Evolutionary conservation across 768 basidiomycete species (phyloP).

Genomic region (Trametes villosa): DNA sequence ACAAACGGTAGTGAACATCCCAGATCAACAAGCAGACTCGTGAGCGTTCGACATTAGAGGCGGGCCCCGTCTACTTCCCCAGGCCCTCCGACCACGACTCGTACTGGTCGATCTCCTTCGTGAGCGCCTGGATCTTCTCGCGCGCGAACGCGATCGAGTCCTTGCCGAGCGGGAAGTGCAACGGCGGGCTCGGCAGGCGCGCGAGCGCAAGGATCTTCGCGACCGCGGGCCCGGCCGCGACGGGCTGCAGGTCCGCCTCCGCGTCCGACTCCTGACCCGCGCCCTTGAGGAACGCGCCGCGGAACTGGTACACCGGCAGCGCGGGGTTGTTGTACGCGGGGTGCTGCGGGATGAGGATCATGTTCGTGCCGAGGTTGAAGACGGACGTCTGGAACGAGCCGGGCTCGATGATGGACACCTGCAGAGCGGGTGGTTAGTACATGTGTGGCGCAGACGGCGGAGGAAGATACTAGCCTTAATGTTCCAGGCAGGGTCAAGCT

Average conservation of each 20-base stretch:
- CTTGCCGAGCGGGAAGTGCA: slow-evolving; percentile 25
- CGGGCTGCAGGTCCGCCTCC: not conserved
- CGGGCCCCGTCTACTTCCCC: no score
- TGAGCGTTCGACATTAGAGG: no score
- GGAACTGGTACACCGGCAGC: not conserved
- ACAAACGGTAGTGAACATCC: no score
- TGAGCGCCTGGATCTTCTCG: slow-evolving; percentile 4
- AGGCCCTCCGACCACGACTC: slow-evolving; percentile 17
- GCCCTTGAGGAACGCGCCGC: not conserved
- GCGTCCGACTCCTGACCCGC: not conserved
- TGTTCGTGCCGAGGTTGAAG: not conserved
- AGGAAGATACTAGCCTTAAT: no score
- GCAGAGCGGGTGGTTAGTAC: not conserved
- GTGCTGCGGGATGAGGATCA: slow-evolving; percentile 1
- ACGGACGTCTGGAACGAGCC: slow-evolving; percentile 18
- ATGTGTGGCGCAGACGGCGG: no score
- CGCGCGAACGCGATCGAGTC: slow-evolving; percentile 10
- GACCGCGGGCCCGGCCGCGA: slow-evolving; percentile 26
- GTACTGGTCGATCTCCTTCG: slow-evolving; percentile 17
- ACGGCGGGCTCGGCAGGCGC: slow-evolving; percentile 22
- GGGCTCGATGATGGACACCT: slow-evolving; percentile 29
- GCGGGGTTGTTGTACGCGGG: slow-evolving; percentile 23
- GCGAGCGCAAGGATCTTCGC: slow-evolving; percentile 26
- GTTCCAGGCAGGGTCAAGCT: slow-evolving; percentile 42
- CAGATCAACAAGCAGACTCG: no score